A percentile compares a stretch with the other conserved stretches of the same genome.
These are phyloP conservation scores for Arbutus unedo DNA, from an alignment of 148 eudicot species.

Conservation along the genomic window DNA sequence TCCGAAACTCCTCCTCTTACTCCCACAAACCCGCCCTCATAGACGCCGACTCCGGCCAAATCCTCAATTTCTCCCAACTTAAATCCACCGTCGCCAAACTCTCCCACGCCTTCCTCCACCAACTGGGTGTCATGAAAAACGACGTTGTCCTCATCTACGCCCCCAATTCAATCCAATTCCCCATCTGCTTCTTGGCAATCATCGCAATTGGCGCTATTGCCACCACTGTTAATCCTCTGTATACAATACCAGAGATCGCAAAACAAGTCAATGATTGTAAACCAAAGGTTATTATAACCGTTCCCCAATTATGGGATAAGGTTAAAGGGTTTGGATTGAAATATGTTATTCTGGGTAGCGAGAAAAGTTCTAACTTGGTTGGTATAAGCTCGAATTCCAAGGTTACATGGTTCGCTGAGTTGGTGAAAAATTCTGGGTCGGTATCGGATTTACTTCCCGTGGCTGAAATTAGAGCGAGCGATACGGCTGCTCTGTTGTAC, in stretches of 20 bases:
- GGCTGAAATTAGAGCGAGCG: constrained; percentile 33
- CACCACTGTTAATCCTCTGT: constrained; percentile 59
- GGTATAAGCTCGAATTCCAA: constrained; percentile 9
- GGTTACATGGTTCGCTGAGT: constrained; percentile 35
- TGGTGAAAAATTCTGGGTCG: constrained; percentile 37
- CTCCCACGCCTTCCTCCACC: constrained; percentile 37
- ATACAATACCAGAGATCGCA: constrained; percentile 51
- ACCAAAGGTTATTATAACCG: constrained; percentile 53
- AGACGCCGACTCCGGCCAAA: constrained; percentile 53
- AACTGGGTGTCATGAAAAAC: constrained; percentile 46
- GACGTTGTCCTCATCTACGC: constrained; percentile 64
- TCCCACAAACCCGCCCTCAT: constrained; percentile 53
- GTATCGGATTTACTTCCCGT: constrained; percentile 26
- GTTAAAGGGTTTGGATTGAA: constrained; percentile 45
- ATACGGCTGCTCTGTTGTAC: constrained; percentile 58
- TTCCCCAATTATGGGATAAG: constrained; percentile 43
- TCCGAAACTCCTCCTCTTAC: constrained; percentile 54
- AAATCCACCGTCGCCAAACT: constrained; percentile 51
- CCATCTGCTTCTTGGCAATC: constrained; percentile 47
- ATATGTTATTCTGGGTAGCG: constrained; percentile 38
- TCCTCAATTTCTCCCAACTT: constrained; percentile 40
- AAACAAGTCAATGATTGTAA: constrained; percentile 61
- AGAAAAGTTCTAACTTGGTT: constrained; percentile 1
- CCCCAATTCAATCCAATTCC: constrained; percentile 64
- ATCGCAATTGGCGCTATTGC: constrained; percentile 61